Evolutionary conservation across 2,329 filamentous ascomycete genomes (phyloP).

Genomic region (Neopestalotiopsis rosae): DNA sequence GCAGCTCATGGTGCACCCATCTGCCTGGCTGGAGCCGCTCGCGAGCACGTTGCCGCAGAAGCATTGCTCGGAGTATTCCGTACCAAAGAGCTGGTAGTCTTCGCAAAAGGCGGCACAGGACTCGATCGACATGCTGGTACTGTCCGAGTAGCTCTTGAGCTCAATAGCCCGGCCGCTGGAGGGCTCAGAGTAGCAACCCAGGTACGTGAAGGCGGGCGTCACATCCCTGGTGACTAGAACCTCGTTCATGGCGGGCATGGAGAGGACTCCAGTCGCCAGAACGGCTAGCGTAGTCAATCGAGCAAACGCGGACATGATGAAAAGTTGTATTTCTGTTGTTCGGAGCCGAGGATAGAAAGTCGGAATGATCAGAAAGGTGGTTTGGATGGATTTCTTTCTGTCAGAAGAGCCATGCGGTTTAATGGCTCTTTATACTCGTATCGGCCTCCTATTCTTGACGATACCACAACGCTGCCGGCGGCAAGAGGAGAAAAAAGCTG

Average conservation of each 20-base stretch:
- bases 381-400: neutral
- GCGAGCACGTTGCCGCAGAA: slow-evolving; percentile 37
- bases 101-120: slow-evolving; percentile 19
- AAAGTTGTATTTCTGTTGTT: neutral
- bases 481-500: neutral
- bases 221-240: neutral
- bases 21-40: slow-evolving; percentile 36
- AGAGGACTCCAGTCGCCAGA: neutral
- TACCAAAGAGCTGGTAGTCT: slow-evolving; percentile 20
- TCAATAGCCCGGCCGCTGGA: slow-evolving; percentile 16
- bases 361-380: neutral
- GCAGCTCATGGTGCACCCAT: slow-evolving; percentile 47
- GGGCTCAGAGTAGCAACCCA: slow-evolving; percentile 40
- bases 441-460: neutral
- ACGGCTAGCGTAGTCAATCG: neutral
- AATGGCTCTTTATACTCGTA: neutral
- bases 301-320: neutral
- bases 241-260: neutral
- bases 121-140: slow-evolving; percentile 41
- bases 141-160: slow-evolving; percentile 38
- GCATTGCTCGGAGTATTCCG: slow-evolving; percentile 21
- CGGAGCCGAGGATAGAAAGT: neutral
- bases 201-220: slow-evolving; percentile 34
- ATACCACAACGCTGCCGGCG: neutral
- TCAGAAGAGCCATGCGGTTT: neutral